Percentiles rank a stretch among this genome's conserved stretches.
Conservation (phyloP, 2,329 filamentous ascomycete species). For the Neonectria coccinea region DNA sequence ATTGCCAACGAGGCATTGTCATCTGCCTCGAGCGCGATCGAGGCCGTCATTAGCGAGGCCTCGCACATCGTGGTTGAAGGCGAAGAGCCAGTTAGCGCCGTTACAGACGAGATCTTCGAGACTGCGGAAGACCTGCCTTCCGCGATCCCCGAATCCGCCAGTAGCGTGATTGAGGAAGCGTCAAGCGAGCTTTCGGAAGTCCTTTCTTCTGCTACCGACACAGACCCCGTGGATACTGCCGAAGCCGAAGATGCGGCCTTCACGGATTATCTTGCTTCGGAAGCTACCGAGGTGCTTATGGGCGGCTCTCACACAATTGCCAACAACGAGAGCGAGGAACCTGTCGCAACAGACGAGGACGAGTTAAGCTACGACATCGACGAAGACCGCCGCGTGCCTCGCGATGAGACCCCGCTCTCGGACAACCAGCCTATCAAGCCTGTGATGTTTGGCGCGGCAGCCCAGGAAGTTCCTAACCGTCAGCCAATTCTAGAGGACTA, state of each 20-base stretch:
- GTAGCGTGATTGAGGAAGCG: slow-evolving; percentile 34
- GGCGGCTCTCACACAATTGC: slow-evolving; percentile 40
- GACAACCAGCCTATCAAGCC: slow-evolving; percentile 56
- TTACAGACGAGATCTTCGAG: slow-evolving; percentile 33
- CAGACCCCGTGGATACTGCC: slow-evolving; percentile 29
- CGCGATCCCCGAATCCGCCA: slow-evolving; percentile 40
- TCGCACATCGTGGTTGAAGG: slow-evolving; percentile 33
- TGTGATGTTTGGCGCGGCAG: slow-evolving; percentile 63
- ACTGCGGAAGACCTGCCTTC: slow-evolving; percentile 33
- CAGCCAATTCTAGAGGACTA: slow-evolving; percentile 64
- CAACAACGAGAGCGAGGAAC: slow-evolving; percentile 46
- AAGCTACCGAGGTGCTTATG: slow-evolving; percentile 44
- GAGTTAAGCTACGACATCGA: slow-evolving; percentile 45
- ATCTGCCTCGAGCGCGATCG: slow-evolving; percentile 23
- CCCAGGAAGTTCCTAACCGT: slow-evolving; percentile 61
- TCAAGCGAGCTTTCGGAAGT: slow-evolving; percentile 40
- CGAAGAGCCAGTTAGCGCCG: slow-evolving; percentile 29
- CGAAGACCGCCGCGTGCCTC: slow-evolving; percentile 38
- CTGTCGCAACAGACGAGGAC: slow-evolving; percentile 40
- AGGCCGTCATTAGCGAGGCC: slow-evolving; percentile 31
- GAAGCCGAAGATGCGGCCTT: slow-evolving; percentile 33
- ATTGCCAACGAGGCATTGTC: slow-evolving; percentile 33
- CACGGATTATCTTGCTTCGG: slow-evolving; percentile 42
- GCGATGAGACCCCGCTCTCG: slow-evolving; percentile 40
- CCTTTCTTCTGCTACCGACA: slow-evolving; percentile 32